Percentiles rank a stretch among this genome's conserved stretches.
Evolutionary conservation across 2,329 filamentous ascomycete genomes (phyloP).

Genomic region (Leptographium galeiforme): DNA sequence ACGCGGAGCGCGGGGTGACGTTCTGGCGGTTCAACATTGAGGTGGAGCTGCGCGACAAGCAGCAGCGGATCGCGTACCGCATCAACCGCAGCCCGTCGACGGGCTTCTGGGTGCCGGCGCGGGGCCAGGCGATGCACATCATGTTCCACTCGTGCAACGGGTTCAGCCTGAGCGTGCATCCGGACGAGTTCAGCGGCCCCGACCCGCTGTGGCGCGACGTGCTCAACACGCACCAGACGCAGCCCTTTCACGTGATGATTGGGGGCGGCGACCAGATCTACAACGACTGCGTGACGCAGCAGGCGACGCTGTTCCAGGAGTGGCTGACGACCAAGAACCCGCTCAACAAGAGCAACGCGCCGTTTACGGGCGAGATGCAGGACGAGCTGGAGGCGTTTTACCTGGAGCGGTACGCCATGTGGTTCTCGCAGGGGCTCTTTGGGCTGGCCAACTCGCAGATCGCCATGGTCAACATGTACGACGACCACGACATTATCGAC

Average conservation of each 20-base stretch:
- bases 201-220: slow-evolving; percentile 97
- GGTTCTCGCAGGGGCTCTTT: slow-evolving; percentile 94
- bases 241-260: slow-evolving; percentile 95
- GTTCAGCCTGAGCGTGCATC: slow-evolving; percentile 68
- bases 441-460: slow-evolving; percentile 89
- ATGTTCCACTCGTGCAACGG: slow-evolving; percentile 99
- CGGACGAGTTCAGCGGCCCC: slow-evolving; percentile 74
- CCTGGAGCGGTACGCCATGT: slow-evolving; percentile 75
- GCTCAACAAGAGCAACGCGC: slow-evolving; percentile 61
- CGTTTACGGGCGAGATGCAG: slow-evolving; percentile 72
- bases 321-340: slow-evolving; percentile 77
- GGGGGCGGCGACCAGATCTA: slow-evolving; percentile 96
- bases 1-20: slow-evolving; percentile 73
- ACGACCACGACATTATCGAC: slow-evolving; percentile 86
- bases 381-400: slow-evolving; percentile 82
- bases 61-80: slow-evolving; percentile 84
- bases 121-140: slow-evolving; percentile 83
- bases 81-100: slow-evolving; percentile 84
- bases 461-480: slow-evolving; percentile 96
- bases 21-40: slow-evolving; percentile 98
- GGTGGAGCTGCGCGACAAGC: slow-evolving; percentile 63
- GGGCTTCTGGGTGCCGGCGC: slow-evolving; percentile 88
- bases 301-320: slow-evolving; percentile 64
- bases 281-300: slow-evolving; percentile 69
- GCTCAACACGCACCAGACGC: slow-evolving; percentile 77